These are phyloP conservation scores for Hypocreales sp. DNA, from an alignment of 2,329 filamentous ascomycete genomes.

Conservation along the genomic window DNA sequence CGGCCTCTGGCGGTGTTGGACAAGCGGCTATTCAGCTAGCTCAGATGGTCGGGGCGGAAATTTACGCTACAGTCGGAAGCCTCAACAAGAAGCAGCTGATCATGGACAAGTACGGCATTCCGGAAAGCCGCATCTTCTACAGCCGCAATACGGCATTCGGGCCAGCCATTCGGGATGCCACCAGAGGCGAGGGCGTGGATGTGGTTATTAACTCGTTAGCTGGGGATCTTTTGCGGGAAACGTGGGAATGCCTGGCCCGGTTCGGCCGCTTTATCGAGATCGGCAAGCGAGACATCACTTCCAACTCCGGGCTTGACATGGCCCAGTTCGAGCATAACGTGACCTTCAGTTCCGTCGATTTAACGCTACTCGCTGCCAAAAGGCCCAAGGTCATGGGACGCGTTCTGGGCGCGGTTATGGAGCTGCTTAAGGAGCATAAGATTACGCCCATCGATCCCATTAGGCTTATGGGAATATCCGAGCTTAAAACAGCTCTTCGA, in stretches of 20 bases:
- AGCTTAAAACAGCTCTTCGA: constrained; percentile 21
- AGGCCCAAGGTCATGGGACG: constrained; percentile 23
- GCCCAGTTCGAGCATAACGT: constrained; percentile 30
- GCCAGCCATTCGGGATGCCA: constrained; percentile 7
- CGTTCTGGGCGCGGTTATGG: constrained; percentile 20
- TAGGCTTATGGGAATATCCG: constrained; percentile 18
- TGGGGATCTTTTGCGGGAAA: constrained; percentile 24
- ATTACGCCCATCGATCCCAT: constrained; percentile 21
- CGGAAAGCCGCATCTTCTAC: constrained; percentile 14
- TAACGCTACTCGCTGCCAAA: constrained; percentile 25
- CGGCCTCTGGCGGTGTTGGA: constrained; percentile 21
- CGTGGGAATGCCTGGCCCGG: constrained; percentile 26
- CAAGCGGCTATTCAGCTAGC: constrained; percentile 23
- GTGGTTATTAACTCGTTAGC: constrained; percentile 43
- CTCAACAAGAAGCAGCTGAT: constrained; percentile 20
- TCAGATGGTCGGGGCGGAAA: constrained; percentile 19
- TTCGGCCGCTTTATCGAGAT: constrained; percentile 32
- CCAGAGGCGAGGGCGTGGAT: constrained; percentile 44
- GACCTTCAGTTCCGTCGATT: constrained; percentile 28
- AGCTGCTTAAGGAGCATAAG: constrained; percentile 16
- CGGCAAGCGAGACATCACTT: constrained; percentile 19
- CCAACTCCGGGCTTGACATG: constrained; percentile 29
- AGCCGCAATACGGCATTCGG: constrained; percentile 11
- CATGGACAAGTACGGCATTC: constrained; percentile 19
- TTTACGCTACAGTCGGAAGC: constrained; percentile 26